phyloP scores from a whole-genome alignment of 805 yeast species.

The Lachancea fermentati region DNA sequence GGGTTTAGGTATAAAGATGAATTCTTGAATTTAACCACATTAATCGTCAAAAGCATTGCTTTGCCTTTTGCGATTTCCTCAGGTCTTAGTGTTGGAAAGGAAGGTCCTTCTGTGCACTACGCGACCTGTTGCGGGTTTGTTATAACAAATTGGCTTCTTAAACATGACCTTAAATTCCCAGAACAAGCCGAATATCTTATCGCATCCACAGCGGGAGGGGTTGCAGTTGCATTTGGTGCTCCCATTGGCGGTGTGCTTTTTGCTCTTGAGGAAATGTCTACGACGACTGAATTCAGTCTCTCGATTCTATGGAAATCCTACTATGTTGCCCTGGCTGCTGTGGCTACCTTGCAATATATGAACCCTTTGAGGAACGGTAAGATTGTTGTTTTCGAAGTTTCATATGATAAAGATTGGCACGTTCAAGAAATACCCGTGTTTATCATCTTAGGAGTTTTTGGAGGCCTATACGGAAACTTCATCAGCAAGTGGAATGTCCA shows the following conservation, averaged over 20 bases:
- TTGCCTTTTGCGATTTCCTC: slow-evolving; percentile 89
- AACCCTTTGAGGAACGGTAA: slow-evolving; percentile 96
- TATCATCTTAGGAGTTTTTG: slow-evolving; percentile 76
- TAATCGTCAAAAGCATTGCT: slow-evolving; percentile 69
- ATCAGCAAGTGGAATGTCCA: slow-evolving; percentile 71
- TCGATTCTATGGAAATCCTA: slow-evolving; percentile 87
- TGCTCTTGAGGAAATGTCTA: slow-evolving; percentile 77
- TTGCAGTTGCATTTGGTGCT: slow-evolving; percentile 95
- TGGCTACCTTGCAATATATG: slow-evolving; percentile 67
- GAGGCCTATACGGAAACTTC: slow-evolving; percentile 83
- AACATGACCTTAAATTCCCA: slow-evolving; percentile 31
- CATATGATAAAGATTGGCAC: slow-evolving; percentile 82
- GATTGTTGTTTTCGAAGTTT: slow-evolving; percentile 87
- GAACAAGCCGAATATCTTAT: slow-evolving; percentile 44
- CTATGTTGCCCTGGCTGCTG: slow-evolving; percentile 85
- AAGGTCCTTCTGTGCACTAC: slow-evolving; percentile 97
- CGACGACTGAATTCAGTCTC: slow-evolving; percentile 63
- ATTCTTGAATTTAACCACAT: slow-evolving; percentile 68
- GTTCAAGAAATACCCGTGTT: slow-evolving; percentile 78
- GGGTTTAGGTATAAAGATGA: slow-evolving; percentile 74
- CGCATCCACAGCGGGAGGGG: slow-evolving; percentile 96
- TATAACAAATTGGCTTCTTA: slow-evolving; percentile 50
- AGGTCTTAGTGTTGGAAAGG: slow-evolving; percentile 92
- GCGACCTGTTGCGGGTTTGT: slow-evolving; percentile 93
- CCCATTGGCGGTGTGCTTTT: slow-evolving; percentile 97